A percentile compares a stretch with the other conserved stretches of the same genome.
Evolutionary conservation across 2,329 filamentous ascomycete genomes (phyloP).

Genomic region (Sporothrix inflata): DNA sequence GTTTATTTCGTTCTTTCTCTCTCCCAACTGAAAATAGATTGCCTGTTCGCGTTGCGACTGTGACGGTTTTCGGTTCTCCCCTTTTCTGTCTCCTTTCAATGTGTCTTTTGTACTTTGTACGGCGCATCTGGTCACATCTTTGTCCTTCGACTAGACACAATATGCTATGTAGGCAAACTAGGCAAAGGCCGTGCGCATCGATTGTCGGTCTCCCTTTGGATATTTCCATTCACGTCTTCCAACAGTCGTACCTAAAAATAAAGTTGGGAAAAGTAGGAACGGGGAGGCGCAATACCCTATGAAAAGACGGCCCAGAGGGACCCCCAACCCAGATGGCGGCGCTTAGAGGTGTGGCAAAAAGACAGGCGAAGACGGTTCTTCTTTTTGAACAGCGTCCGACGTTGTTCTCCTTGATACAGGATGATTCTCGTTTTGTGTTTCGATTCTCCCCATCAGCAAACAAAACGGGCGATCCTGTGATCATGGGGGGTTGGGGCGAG

Average conservation of each 20-base stretch:
- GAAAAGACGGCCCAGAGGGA: neutral
- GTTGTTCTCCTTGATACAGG: neutral
- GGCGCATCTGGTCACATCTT: neutral
- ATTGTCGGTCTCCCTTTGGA: neutral
- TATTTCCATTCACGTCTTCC: neutral
- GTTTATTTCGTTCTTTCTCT: neutral
- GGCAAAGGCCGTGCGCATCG: neutral
- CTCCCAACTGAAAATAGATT: neutral
- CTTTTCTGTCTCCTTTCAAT: neutral
- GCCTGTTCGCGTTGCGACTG: neutral
- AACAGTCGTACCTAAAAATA: conserved; percentile 1
- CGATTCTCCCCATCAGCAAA: neutral
- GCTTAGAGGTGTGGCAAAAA: neutral
- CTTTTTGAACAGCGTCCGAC: neutral
- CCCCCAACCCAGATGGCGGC: neutral
- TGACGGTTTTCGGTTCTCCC: neutral
- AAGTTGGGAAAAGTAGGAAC: neutral
- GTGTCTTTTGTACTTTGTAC: neutral
- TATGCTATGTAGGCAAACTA: no score
- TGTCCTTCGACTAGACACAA: no score
- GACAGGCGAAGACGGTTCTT: neutral
- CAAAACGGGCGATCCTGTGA: conserved; percentile 12
- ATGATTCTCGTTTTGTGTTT: neutral
- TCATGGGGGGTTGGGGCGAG: neutral
- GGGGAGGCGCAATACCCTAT: neutral